phyloP scores from a whole-genome alignment of 2,329 filamentous ascomycete species.

The Ophiostoma sp. region DNA sequence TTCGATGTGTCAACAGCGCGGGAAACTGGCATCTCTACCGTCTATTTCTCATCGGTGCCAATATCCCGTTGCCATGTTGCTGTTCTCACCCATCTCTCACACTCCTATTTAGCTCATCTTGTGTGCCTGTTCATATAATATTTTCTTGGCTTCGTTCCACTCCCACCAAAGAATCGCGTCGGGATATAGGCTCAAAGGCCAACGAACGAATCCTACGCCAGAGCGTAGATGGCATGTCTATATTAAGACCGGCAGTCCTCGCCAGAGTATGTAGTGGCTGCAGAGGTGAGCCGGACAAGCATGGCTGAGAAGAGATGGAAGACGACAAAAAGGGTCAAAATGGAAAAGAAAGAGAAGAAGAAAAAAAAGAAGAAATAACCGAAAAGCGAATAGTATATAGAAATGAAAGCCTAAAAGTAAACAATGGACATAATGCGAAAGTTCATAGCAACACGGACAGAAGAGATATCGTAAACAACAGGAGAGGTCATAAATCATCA shows the following conservation, averaged over 20 bases:
- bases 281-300: background rate
- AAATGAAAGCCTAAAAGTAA: too few relatives aligned
- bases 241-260: slow-evolving; percentile 9
- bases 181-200: slow-evolving; percentile 16
- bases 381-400: too few relatives aligned
- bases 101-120: background rate
- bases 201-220: background rate
- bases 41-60: background rate
- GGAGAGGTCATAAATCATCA: background rate
- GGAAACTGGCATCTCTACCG: background rate
- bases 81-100: background rate
- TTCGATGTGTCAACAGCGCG: background rate
- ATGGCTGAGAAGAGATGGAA: too few relatives aligned
- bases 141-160: background rate
- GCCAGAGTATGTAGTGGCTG: background rate
- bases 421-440: background rate
- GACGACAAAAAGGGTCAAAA: background rate
- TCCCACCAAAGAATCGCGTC: background rate
- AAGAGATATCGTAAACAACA: background rate
- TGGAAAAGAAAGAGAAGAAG: background rate
- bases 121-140: background rate
- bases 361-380: background rate
- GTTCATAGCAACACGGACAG: background rate
- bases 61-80: background rate
- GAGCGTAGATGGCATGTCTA: background rate